A percentile compares a stretch with the other conserved stretches of the same genome.
Evolutionary conservation across 306 rosid species (phyloP).

Genomic region (Quercus cerris): DNA sequence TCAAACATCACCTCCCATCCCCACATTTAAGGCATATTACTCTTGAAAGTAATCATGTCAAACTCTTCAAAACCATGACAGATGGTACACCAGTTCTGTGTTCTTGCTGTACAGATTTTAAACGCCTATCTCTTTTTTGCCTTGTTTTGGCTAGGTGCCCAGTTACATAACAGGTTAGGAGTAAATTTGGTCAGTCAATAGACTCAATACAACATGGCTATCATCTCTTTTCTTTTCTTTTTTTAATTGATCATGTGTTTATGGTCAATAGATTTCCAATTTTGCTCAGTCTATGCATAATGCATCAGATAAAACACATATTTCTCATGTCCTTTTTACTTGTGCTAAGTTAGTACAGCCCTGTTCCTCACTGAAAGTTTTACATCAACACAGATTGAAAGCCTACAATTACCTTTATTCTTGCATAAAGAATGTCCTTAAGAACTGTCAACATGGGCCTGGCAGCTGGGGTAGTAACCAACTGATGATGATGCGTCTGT

Average conservation of each 20-base stretch:
- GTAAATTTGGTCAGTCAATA: too few species aligned
- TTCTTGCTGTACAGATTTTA: neutral
- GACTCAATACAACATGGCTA: too few species aligned
- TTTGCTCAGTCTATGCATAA: neutral
- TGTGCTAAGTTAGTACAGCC: neutral
- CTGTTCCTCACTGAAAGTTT: neutral
- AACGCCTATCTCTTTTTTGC: neutral
- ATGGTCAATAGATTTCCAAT: neutral
- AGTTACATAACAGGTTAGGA: too few species aligned
- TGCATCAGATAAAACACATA: neutral
- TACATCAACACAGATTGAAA: neutral
- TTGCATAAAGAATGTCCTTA: conserved; percentile 58
- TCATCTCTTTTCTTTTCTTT: too few species aligned
- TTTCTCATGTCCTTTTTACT: neutral
- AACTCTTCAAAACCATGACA: too few species aligned
- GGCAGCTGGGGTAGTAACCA: conserved; percentile 73
- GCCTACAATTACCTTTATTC: conserved; percentile 64
- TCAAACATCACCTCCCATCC: too few species aligned
- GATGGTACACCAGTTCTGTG: neutral
- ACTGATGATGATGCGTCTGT: conserved; percentile 80
- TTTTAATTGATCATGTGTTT: neutral
- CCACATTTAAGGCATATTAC: too few species aligned
- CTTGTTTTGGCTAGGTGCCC: too few species aligned
- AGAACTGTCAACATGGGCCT: conserved; percentile 64
- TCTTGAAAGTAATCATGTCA: too few species aligned